phyloP scores from a whole-genome alignment of 768 basidiomycete species.

The Agaricus sinodeliciosus region DNA sequence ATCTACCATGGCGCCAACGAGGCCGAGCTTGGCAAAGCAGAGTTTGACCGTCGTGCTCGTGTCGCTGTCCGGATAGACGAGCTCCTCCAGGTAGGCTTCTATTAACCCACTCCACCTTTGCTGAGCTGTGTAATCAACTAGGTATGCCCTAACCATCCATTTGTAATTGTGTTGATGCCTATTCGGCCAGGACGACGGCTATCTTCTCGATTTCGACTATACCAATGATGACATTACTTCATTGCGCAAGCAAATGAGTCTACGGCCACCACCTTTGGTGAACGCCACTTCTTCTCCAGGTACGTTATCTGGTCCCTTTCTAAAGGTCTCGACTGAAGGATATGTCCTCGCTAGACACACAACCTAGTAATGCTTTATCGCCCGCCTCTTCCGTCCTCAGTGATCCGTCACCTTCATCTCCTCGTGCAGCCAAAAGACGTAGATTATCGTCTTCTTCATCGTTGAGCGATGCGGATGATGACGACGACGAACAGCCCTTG shows the following conservation, averaged over 20 bases:
- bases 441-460: constrained; percentile 43
- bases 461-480: constrained; percentile 46
- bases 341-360: constrained; percentile 20
- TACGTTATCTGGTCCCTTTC: constrained; percentile 20
- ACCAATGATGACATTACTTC: constrained; percentile 63
- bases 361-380: constrained; percentile 28
- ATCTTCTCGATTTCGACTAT: constrained; percentile 77
- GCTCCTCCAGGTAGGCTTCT: constrained; percentile 54
- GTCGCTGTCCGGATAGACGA: constrained; percentile 80
- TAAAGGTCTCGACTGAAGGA: not conserved
- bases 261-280: constrained; percentile 40
- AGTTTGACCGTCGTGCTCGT: constrained; percentile 66
- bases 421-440: constrained; percentile 43
- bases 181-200: constrained; percentile 55
- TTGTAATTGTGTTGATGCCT: not conserved
- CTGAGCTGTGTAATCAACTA: constrained; percentile 2
- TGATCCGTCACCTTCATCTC: constrained; percentile 39
- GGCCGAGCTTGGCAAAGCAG: constrained; percentile 45
- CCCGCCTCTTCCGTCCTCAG: constrained; percentile 45
- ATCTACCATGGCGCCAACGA: constrained; percentile 63
- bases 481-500: constrained; percentile 53
- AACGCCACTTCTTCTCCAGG: constrained; percentile 46
- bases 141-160: constrained; percentile 7
- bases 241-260: constrained; percentile 63
- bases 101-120: constrained; percentile 11